Evolutionary conservation across 2,329 filamentous ascomycete genomes (phyloP), one percentile per base, ranked within the genome.

Genomic region (Metarhizium brunneum): DNA sequence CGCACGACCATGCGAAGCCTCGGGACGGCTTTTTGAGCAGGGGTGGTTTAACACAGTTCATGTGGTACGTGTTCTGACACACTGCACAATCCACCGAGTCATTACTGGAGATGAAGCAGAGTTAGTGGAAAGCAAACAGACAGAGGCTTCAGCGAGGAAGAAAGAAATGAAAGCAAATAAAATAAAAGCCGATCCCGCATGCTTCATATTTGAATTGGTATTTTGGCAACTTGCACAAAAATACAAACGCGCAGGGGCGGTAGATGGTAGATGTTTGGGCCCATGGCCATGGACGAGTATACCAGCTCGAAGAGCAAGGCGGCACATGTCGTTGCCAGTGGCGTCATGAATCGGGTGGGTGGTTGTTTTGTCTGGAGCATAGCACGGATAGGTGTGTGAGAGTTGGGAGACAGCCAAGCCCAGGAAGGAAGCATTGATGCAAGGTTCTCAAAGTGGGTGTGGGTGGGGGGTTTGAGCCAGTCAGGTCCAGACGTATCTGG

Each of bases 21-120:
- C 94, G 87, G 50, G 92, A 96, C 20, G 94, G 94, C 72, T 99
- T 99, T 72, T 96, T 99, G 54, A 91, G 80, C 59, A 99, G 73
- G 42, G 92, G 90, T 45, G 94, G 94, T 58, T 88, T 87, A 56
- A 99, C 94, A 70, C 94, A 99, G 66, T 92, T 90, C 92, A 99
- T 97, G 75, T 99, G 94, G 73, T 96, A 99, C 14, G 92, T 97
- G 69, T 91, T 86, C 67, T 86, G 83, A 71, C 94, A 99, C 55
- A 96, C 91, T 48, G 92, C 94, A 71, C 94, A 99, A 70, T 97
- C 92, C 29, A 97, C 94, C 43, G 94, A 97, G 73, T 97, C 90
- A 69, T 89, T 87, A 66, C 90, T 95, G 66, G 5, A 49, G 18
- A 25, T 14, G 13, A 47, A 51, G 38, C 4, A 42, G 13, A 50